Evolutionary conservation across 2,329 filamentous ascomycete genomes (phyloP), one percentile per base, ranked within the genome.

Genomic region (Microcyclosporella mali): DNA sequence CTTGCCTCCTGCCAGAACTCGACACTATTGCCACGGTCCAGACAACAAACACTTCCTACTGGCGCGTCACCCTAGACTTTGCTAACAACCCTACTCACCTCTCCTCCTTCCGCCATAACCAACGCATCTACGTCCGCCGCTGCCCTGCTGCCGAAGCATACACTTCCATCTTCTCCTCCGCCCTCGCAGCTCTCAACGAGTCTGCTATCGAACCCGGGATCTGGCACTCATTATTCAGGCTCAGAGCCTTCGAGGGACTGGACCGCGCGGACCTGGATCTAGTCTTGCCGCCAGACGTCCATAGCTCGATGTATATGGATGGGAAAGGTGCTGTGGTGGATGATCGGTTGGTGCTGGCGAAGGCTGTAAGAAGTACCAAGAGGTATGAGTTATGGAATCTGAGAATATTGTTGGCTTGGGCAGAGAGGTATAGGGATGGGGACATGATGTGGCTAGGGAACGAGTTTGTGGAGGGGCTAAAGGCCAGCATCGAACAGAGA

Each of bases 11-110:
- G 1, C 74, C 85, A 0, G 82, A 84, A 9, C 68, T 88, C 1
- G 70, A 77, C 33, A 76, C 78, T 32, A 78, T 89, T 38, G 61
- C 70, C 1, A 72, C 69, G 17, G 69, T 89, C 14, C 81, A 79
- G 1, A 81, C 81, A 2, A 73, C 73, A 4, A 74, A 79, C 1
- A 74, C 80, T 3, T 72, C 79, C 3, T 90, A 87, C 68, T 95
- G 89, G 89, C 82, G 86, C 32, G 74, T 94, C 2, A 79, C 81
- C 4, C 71, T 95, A 3, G 82, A 92, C 59, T 88, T 95, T 50
- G 70, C 69, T 3, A 69, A 72, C 37, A 79, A 84, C 43, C 70
- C 81, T 0, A 64, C 70, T 0, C 77, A 92, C 37, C 70, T 77
- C 3, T 65, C 73, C 1, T 77, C 81, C 3, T 88, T 95, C 67